Percentiles rank a stretch among this genome's conserved stretches.
Evolutionary conservation across 176 grass and related monocot species (phyloP).

Genomic region (Oryza punctata): DNA sequence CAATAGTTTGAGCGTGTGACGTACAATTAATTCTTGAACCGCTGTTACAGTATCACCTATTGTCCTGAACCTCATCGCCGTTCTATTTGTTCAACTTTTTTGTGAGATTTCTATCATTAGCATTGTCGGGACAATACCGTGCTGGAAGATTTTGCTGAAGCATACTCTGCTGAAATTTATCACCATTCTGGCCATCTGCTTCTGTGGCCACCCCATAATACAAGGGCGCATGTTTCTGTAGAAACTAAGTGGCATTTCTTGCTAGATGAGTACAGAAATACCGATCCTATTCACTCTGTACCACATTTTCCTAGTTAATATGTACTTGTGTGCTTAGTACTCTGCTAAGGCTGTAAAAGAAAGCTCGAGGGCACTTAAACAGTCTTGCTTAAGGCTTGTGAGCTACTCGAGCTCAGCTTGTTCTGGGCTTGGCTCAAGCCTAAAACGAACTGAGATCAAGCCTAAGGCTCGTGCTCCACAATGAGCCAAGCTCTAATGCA

Average conservation of each 20-base stretch:
- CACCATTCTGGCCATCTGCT: not conserved
- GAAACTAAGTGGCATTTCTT: not conserved
- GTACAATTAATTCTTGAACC: not conserved
- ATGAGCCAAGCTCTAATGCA: not conserved
- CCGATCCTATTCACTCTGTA: not conserved
- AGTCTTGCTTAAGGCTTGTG: not conserved
- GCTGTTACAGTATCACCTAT: not conserved
- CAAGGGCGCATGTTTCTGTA: not conserved
- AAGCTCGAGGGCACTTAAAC: not conserved
- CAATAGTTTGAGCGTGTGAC: conserved; percentile 7
- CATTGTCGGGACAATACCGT: not conserved
- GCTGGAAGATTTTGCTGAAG: not conserved
- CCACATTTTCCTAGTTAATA: not conserved
- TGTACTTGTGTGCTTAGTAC: not conserved
- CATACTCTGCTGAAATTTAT: not conserved
- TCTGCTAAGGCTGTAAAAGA: not conserved
- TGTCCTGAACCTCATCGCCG: not conserved
- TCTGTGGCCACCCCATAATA: not conserved
- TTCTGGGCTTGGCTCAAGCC: not conserved
- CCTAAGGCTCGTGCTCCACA: not conserved
- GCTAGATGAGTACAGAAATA: not conserved
- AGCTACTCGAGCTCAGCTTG: not conserved
- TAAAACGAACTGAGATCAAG: not conserved
- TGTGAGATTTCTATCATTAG: not conserved
- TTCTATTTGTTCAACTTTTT: not conserved